phyloP scores from a whole-genome alignment of 164 flowering plant genomes.

The Dillenia turbinata region DNA sequence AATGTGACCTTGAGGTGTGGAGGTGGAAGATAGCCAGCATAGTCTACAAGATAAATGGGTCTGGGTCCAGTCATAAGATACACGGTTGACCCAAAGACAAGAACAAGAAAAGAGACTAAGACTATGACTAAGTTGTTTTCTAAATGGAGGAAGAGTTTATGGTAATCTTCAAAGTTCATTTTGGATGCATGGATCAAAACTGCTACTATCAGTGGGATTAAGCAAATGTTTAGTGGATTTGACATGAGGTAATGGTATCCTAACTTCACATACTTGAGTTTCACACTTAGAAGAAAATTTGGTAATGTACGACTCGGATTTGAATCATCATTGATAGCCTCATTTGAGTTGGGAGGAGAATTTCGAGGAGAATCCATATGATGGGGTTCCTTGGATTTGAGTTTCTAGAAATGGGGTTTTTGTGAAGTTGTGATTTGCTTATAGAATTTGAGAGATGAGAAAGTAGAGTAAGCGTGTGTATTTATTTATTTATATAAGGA shows the following conservation, averaged over 20 bases:
- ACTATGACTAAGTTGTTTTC: not conserved
- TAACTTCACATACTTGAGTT: not conserved
- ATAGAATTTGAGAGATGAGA: too few species aligned
- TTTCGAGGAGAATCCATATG: too few species aligned
- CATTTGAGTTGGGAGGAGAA: too few species aligned
- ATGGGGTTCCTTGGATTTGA: too few species aligned
- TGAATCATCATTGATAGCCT: too few species aligned
- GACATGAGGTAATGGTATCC: conserved; percentile 1
- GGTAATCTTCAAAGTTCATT: not conserved
- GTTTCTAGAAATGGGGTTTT: too few species aligned
- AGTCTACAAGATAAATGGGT: not conserved
- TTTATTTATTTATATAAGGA: too few species aligned
- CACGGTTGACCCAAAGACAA: not conserved
- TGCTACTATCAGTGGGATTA: not conserved
- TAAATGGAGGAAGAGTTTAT: not conserved
- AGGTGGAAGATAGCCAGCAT: not conserved
- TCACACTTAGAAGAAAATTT: not conserved
- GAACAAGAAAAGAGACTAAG: not conserved
- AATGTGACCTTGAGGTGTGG: conserved; percentile 11
- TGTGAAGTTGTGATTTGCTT: too few species aligned
- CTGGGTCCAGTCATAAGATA: not conserved
- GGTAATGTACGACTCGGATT: too few species aligned
- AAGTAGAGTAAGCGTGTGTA: too few species aligned
- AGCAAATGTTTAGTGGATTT: not conserved
- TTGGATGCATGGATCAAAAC: not conserved